These are phyloP conservation scores for Pseudogymnoascus sp. DNA, from an alignment of 2,329 filamentous ascomycete genomes.

Conservation along the genomic window DNA sequence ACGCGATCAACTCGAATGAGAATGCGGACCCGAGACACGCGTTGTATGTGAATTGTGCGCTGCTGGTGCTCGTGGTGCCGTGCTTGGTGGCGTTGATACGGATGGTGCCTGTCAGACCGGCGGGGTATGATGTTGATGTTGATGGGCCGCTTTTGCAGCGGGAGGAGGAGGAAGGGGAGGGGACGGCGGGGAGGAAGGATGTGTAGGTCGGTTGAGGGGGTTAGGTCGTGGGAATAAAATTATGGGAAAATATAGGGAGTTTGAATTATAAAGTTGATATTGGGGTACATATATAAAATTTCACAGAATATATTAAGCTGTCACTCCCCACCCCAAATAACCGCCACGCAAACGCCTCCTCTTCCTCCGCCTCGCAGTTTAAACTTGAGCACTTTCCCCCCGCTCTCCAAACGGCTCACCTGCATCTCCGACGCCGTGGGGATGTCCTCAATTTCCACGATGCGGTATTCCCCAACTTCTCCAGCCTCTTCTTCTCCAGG, in stretches of 20 bases:
- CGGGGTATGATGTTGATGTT: conserved; percentile 11
- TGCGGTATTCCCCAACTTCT: neutral
- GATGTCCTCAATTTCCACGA: conserved; percentile 14
- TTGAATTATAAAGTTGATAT: neutral
- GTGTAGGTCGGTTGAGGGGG: neutral
- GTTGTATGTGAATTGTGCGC: conserved; percentile 15
- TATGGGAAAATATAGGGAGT: neutral
- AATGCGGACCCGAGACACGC: conserved; percentile 10
- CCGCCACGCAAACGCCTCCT: conserved; percentile 10
- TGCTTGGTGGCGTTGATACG: conserved; percentile 14
- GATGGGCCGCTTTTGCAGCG: neutral
- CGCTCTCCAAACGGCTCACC: neutral
- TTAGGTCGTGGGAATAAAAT: neutral
- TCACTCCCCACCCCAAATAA: conserved; percentile 12
- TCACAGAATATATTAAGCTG: neutral
- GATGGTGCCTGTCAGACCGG: conserved; percentile 12
- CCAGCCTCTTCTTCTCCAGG: neutral
- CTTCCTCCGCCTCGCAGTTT: conserved; percentile 8
- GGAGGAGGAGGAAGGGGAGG: neutral
- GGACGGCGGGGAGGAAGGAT: neutral
- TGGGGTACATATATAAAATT: neutral
- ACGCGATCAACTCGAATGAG: conserved; percentile 24
- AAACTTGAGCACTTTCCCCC: conserved; percentile 12
- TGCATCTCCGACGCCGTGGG: conserved; percentile 13
- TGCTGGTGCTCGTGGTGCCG: conserved; percentile 13